Evolutionary conservation across 2,329 filamentous ascomycete genomes (phyloP).

Genomic region (Talaromyces sp.): DNA sequence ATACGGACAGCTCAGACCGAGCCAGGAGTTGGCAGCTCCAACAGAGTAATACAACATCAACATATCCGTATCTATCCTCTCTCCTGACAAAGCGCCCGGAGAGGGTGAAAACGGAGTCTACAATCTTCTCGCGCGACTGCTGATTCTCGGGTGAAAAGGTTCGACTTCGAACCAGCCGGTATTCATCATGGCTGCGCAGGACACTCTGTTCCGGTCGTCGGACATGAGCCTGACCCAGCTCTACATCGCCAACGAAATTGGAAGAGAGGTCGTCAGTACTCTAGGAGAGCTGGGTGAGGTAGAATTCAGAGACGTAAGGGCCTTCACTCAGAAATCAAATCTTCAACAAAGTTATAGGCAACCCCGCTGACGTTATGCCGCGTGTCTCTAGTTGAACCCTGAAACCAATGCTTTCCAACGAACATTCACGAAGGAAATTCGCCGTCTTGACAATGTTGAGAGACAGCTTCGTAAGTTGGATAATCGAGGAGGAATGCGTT

Average conservation of each 20-base stretch:
- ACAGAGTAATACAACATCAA: neutral
- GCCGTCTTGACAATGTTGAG: constrained; percentile 96
- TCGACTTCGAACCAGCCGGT: constrained; percentile 24
- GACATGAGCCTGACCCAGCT: constrained; percentile 99
- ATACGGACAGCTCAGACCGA: constrained; percentile 11
- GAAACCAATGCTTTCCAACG: constrained; percentile 93
- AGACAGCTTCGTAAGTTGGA: constrained; percentile 83
- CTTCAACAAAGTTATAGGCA: constrained; percentile 1
- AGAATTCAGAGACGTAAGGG: constrained; percentile 91
- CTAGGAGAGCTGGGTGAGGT: constrained; percentile 94
- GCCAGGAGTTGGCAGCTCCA: constrained; percentile 3
- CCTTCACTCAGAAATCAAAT: neutral
- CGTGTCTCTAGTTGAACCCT: constrained; percentile 73
- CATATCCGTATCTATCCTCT: constrained; percentile 22
- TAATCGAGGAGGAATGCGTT: too few relatives aligned
- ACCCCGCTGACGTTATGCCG: constrained; percentile 20
- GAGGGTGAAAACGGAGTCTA: neutral
- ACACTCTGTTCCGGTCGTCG: constrained; percentile 99
- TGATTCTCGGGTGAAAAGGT: constrained; percentile 22
- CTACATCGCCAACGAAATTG: constrained; percentile 98
- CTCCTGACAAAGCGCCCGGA: constrained; percentile 9
- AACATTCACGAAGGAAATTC: constrained; percentile 96
- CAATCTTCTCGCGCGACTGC: constrained; percentile 4
- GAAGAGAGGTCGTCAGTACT: constrained; percentile 93
- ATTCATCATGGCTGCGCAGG: constrained; percentile 65